Evolutionary conservation across 306 rosid species (phyloP), one percentile per base, ranked within the genome.

Genomic region (Vachellia collinsii): DNA sequence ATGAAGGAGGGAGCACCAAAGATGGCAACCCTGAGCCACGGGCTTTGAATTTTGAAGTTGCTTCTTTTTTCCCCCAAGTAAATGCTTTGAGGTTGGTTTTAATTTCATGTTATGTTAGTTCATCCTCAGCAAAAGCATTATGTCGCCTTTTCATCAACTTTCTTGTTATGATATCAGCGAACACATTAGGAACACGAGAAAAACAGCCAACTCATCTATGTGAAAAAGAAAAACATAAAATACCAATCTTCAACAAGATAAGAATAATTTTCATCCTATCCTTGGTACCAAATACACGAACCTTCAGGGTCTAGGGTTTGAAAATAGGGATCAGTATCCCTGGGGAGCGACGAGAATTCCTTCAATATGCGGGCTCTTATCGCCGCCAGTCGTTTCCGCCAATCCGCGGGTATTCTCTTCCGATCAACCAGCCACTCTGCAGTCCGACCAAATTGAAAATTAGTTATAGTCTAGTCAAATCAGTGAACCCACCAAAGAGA

Each of bases 301-400:
- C 68, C 68, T 62, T 62, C 41, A 29, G 68, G 41, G 41, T 62
- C 41, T 62, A 62, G 68, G 68, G 68, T 62, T 29, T 62, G 68
- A 29, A 62, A 29, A 29, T 29, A 29, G 68, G 68, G 68, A 62
- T 62, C 41, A 5, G 42, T 13, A 29, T 62, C 68, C 68, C n/a
- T 62, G 4, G 68, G 68, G 9, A 62, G 41, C n/a, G 41, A 62
- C 6, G 68, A 29, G 68, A 62, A 62, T 29, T 62, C 68, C 68
- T 29, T 62, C 13, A n/a, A 62, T 29, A 62, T 62, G 41, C 68
- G 68, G 19, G 68, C 68, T 5, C 41, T 29, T 29, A 34, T 62
- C n/a, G 68, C 68, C 8, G 68, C 41, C n/a, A 62, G 20, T 62
- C 68, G 68, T 34, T 62, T 62, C 41, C 68, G 68, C 68, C 68